Evolutionary conservation across 2,329 filamentous ascomycete genomes (phyloP), one percentile per base, ranked within the genome.

Genomic region (Arthrobotrys pseudoclavata): DNA sequence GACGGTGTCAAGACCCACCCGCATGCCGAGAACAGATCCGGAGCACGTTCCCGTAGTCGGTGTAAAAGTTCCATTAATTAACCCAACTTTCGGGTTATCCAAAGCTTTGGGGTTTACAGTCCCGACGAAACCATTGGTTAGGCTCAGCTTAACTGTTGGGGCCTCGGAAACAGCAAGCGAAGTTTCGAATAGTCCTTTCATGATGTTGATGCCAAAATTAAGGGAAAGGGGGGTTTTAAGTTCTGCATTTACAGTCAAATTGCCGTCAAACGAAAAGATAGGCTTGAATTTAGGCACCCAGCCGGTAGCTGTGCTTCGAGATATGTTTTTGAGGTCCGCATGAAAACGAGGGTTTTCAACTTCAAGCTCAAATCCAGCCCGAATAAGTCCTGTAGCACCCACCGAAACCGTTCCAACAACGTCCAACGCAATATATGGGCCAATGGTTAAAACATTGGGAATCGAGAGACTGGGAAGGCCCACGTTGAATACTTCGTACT

Each of bases 121-220:
- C 3, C 57, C 72, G 10, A 31, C 26, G 13, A 76, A 76, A 1
- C 60, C 67, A 29, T 76, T 70, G 2, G 34, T 64, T 26, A 70
- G 37, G 26, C 67, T 71, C 7, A 72, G 55, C 20, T 50, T 67
- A 4, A 78, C 61, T 3, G 74, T 70, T 10, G 74, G 74, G 5
- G 61, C 62, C 22, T 78, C 74, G 12, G 74, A 71, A 9, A 78
- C 29, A 34, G 67, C 18, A 12, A 78, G 13, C 0, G 74, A 61
- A 0, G 47, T 55, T 37, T 78, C 61, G 12, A 71, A 71, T 31
- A 29, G 57, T 12, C 74, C 74, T 18, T 78, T 78, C 37, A 78
- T 20, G 2, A 78, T 70, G 42, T 72, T 68, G 13, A 78, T 78
- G n/a, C 74, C 74, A n/a, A 78, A 78, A 26, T 78, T 78, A 1